These are phyloP conservation scores for Pseudogymnoascus sp. DNA, from an alignment of 2,329 filamentous ascomycete species.

Conservation along the genomic window DNA sequence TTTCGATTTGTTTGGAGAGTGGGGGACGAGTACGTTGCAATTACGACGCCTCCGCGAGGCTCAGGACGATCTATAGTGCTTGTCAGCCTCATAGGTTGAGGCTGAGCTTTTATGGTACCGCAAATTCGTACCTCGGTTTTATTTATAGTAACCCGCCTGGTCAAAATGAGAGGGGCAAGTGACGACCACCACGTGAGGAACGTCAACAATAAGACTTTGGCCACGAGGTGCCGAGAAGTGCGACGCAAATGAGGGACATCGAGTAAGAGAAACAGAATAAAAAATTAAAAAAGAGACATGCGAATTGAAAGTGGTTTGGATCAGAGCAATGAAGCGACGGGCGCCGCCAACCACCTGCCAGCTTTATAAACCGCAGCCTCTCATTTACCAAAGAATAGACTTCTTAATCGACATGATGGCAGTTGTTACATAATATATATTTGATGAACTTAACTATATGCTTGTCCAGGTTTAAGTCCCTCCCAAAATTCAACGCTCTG, in stretches of 20 bases:
- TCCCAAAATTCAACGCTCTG: neutral
- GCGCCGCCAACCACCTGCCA: neutral
- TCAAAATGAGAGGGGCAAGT: neutral
- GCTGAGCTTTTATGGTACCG: neutral
- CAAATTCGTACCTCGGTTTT: neutral
- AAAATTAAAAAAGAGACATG: neutral
- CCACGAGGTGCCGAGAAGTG: neutral
- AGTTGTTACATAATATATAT: constrained; percentile 6
- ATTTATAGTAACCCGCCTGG: neutral
- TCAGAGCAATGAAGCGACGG: neutral
- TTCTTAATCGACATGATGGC: neutral
- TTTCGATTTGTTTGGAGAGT: neutral
- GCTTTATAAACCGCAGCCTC: neutral
- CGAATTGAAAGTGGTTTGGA: neutral
- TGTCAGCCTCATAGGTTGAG: constrained; percentile 3
- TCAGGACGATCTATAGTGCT: neutral
- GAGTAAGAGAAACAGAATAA: neutral
- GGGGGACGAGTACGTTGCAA: constrained; percentile 4
- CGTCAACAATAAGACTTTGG: neutral
- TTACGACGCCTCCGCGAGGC: constrained; percentile 2
- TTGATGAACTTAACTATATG: neutral
- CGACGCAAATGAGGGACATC: no score
- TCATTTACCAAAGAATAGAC: neutral
- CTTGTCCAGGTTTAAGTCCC: neutral
- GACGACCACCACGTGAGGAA: neutral